These are phyloP conservation scores for Tolypocladium guangdongense DNA, from an alignment of 2,329 filamentous ascomycete species.

Conservation along the genomic window DNA sequence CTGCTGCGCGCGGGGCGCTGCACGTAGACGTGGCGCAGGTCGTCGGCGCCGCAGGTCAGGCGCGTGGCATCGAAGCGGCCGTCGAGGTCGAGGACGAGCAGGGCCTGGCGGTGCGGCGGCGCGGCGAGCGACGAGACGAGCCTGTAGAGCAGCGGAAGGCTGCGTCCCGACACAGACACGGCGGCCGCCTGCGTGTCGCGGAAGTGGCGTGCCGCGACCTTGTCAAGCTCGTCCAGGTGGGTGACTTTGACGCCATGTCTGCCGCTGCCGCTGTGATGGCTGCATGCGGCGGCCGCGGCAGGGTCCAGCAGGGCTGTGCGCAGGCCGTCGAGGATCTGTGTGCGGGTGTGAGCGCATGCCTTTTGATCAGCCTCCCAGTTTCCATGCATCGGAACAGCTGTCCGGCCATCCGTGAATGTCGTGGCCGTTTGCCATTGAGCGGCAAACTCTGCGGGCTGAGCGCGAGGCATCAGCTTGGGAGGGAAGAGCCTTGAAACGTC, in stretches of 20 bases:
- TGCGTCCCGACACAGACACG: slow-evolving; percentile 40
- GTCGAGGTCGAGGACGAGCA: slow-evolving; percentile 46
- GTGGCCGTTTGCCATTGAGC: background rate
- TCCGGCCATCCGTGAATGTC: background rate
- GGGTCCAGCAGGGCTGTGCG: background rate
- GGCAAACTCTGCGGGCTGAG: background rate
- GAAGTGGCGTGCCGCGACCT: slow-evolving; percentile 34
- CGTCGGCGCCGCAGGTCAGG: slow-evolving; percentile 23
- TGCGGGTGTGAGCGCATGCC: background rate
- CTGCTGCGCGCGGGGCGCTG: slow-evolving; percentile 26
- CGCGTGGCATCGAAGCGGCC: slow-evolving; percentile 42
- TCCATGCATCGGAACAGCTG: background rate
- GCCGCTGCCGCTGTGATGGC: background rate
- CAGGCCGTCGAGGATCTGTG: slow-evolving; percentile 6
- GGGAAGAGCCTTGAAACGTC: background rate
- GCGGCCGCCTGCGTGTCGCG: slow-evolving; percentile 34
- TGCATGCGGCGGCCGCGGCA: background rate
- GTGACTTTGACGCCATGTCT: slow-evolving; percentile 18
- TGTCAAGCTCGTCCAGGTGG: slow-evolving; percentile 33
- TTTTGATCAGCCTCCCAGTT: background rate
- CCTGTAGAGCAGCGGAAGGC: slow-evolving; percentile 44
- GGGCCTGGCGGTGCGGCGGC: slow-evolving; percentile 32
- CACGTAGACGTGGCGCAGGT: slow-evolving; percentile 41
- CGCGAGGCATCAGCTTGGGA: background rate
- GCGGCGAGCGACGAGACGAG: slow-evolving; percentile 41